Conservation (phyloP, 2,329 filamentous ascomycete genomes). For the Calonectria pseudoreteaudii region DNA sequence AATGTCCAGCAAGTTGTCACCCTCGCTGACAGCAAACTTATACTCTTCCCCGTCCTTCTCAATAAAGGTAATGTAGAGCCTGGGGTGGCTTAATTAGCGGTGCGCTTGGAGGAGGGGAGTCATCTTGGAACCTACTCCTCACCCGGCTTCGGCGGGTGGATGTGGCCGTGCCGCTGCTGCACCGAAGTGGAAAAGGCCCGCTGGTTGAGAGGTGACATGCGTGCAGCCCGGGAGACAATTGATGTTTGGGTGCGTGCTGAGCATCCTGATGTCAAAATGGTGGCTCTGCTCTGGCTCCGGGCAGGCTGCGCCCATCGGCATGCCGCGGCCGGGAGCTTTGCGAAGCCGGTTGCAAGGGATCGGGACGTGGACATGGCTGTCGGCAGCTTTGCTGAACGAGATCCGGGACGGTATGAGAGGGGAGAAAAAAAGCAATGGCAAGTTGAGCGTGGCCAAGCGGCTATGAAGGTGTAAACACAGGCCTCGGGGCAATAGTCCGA, state of each 20-base stretch:
- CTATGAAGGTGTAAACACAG: constrained; percentile 15
- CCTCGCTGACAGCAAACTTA: constrained; percentile 83
- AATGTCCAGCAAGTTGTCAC: constrained; percentile 95
- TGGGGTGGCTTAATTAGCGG: constrained; percentile 50
- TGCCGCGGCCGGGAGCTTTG: constrained; percentile 46
- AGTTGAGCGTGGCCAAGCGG: not conserved
- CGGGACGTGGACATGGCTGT: constrained; percentile 48
- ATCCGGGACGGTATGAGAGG: constrained; percentile 11
- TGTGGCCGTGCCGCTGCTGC: constrained; percentile 77
- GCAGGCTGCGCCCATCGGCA: constrained; percentile 45
- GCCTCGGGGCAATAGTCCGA: constrained; percentile 7
- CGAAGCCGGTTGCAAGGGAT: constrained; percentile 47
- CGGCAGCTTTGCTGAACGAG: constrained; percentile 25
- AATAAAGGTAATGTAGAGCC: constrained; percentile 90
- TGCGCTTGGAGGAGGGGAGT: not conserved
- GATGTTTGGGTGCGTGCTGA: constrained; percentile 38
- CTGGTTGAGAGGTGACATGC: constrained; percentile 33
- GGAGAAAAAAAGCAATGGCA: constrained; percentile 3
- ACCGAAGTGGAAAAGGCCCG: constrained; percentile 76
- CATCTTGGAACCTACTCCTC: constrained; percentile 78
- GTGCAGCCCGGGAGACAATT: constrained; percentile 21
- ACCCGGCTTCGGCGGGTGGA: constrained; percentile 86
- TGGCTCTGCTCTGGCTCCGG: constrained; percentile 31
- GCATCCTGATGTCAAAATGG: constrained; percentile 14
- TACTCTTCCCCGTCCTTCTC: constrained; percentile 86